Base-by-base conservation (phyloP, 1,284 basidiomycete genomes). In the Sanghuangporus baumii region DNA sequence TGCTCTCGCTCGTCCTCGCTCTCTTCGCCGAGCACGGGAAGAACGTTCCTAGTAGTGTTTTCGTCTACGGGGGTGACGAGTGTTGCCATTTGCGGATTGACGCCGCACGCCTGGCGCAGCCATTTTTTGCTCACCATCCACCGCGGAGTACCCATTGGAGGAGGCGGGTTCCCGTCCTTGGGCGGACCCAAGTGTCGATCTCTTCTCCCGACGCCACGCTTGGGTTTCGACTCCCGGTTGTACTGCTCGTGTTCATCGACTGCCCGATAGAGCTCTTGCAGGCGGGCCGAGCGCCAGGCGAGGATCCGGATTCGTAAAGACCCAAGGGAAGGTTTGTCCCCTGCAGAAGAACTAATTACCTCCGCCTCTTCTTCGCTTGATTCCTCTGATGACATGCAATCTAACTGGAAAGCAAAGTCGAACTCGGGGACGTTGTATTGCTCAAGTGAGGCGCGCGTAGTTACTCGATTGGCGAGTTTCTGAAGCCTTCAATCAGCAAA, bases 301-400 rank as follows among this genome's bases (percentile, higher is more conserved):
- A 62, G 57, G 47, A 55, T 58, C 4, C 64, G 64, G 26, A 61
- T 59, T 14, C 51, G 48, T 18, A 65, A 55, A 40, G 61, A n/a
- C 23, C 41, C 55, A 5, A 26, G 14, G 9, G 20, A 9, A 20
- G 31, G 36, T 31, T 23, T 23, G 9, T 55, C 41, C 3, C 37
- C 62, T 23, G 59, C 48, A 18, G 56, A 48, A 55, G 62, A 72
- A 55, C 77, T 76, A 4, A 82, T 81, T 1, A 70, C 73, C 54
- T 86, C 85, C 59, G 81, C 81, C 43, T 81, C 75, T 26, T 73
- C 72, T 55, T 85, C 86, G 62, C 84, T 82, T 14, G 88, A 90
- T 69, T 90, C 88, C 66, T 90, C 88, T 36, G 85, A 87, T 16
- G 88, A 90, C 85, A 91, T 89, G 71, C 88, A 91, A 54, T 89